Evolutionary conservation across 495 filamentous ascomycete species (phyloP).

Genomic region (Penicillium salamii): DNA sequence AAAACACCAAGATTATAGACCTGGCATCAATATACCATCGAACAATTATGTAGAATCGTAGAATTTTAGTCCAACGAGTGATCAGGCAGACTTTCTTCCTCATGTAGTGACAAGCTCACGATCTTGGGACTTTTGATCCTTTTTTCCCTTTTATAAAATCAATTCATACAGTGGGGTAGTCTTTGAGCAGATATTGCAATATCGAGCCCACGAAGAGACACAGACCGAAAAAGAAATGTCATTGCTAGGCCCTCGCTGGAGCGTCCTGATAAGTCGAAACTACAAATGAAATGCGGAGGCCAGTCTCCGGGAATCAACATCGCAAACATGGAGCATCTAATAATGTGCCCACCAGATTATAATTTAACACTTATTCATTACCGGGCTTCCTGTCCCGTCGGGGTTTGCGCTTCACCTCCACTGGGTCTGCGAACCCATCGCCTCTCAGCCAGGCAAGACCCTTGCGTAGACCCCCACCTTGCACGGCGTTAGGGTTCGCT

Average conservation of each 20-base stretch:
- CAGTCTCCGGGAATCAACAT: slow-evolving; percentile 16
- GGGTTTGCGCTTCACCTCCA: slow-evolving; percentile 33
- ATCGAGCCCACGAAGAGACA: too few species aligned
- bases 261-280: background rate
- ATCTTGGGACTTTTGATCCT: too few species aligned
- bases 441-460: slow-evolving; percentile 73
- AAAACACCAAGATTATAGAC: too few species aligned
- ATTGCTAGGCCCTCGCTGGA: background rate
- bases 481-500: slow-evolving; percentile 61
- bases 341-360: too few species aligned
- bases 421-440: slow-evolving; percentile 56
- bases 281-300: slow-evolving; percentile 19
- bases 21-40: too few species aligned
- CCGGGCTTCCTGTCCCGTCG: slow-evolving; percentile 26
- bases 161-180: too few species aligned
- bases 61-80: too few species aligned
- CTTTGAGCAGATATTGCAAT: slow-evolving; percentile 40
- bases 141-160: too few species aligned
- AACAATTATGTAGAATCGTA: too few species aligned
- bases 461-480: slow-evolving; percentile 66
- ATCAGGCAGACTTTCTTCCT: too few species aligned
- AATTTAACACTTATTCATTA: slow-evolving; percentile 6
- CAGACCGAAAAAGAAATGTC: background rate
- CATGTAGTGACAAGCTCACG: too few species aligned
- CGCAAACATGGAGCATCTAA: slow-evolving; percentile 13